Evolutionary conservation across 2,329 filamentous ascomycete genomes (phyloP).

Genomic region (Cladophialophora exuberans): DNA sequence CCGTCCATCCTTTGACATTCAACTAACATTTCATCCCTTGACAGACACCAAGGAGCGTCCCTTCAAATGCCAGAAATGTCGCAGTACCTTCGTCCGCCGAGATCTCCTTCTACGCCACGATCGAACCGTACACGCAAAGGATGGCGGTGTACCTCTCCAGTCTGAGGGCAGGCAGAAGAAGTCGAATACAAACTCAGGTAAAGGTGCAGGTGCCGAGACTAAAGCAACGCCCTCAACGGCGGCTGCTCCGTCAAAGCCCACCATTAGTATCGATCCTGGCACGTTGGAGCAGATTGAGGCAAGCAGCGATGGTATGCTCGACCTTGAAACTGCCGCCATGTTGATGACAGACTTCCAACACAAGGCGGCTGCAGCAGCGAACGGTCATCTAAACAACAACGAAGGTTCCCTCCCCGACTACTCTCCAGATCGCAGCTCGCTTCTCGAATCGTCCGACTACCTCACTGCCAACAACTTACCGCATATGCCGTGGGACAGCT

Average conservation of each 20-base stretch:
- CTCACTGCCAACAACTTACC: conserved; percentile 78
- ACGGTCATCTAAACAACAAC: conserved; percentile 54
- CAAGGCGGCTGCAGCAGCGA: conserved; percentile 75
- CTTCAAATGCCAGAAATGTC: conserved; percentile 98
- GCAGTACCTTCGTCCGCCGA: conserved; percentile 96
- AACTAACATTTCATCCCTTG: conserved; percentile 21
- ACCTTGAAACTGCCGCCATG: conserved; percentile 97
- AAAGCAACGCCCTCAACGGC: conserved; percentile 61
- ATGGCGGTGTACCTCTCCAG: conserved; percentile 65
- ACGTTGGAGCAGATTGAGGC: conserved; percentile 91
- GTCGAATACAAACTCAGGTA: conserved; percentile 8
- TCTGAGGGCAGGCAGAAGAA: conserved; percentile 48
- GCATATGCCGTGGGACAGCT: conserved; percentile 89
- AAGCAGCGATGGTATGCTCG: conserved; percentile 86
- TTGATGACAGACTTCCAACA: conserved; percentile 97
- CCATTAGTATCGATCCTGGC: conserved; percentile 79
- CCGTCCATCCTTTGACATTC: conserved; percentile 8
- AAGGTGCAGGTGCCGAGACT: conserved; percentile 54
- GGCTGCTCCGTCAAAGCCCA: conserved; percentile 67
- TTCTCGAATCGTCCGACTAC: conserved; percentile 79
- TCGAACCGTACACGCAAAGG: conserved; percentile 97
- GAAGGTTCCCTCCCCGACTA: conserved; percentile 63
- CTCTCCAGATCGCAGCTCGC: conserved; percentile 69
- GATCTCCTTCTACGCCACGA: conserved; percentile 96
- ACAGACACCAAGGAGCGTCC: conserved; percentile 97